phyloP scores from a whole-genome alignment of 192 early-diverging fungal genomes.

The Backusella morwellensis region DNA sequence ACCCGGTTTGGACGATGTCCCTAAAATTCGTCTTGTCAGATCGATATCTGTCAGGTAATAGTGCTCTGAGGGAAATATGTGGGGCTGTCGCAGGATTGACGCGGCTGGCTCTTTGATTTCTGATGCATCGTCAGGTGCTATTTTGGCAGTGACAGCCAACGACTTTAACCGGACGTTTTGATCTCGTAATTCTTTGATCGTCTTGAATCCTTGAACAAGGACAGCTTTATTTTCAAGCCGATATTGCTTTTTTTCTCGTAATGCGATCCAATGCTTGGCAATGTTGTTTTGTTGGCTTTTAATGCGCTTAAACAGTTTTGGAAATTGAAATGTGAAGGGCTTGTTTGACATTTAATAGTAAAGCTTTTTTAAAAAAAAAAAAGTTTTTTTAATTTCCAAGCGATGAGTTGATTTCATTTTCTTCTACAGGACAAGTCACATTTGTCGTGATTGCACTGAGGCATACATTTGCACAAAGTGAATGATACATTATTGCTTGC shows the following conservation, averaged over 20 bases:
- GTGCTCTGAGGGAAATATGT: constrained; percentile 33
- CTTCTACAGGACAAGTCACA: background rate
- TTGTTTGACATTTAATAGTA: constrained; percentile 13
- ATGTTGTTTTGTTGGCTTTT: constrained; percentile 13
- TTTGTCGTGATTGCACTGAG: background rate
- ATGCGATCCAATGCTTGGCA: constrained; percentile 28
- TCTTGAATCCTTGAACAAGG: constrained; percentile 34
- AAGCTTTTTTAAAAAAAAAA: background rate
- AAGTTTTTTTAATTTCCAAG: background rate
- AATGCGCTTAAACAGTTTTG: constrained; percentile 12
- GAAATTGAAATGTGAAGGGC: constrained; percentile 3
- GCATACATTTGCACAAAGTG: too few relatives aligned
- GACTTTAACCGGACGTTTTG: constrained; percentile 13
- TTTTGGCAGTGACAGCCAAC: constrained; percentile 24
- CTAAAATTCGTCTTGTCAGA: constrained; percentile 42
- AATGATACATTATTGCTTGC: too few relatives aligned
- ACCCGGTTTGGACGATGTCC: constrained; percentile 37
- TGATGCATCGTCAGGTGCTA: background rate
- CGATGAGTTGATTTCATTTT: background rate
- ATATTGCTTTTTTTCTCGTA: constrained; percentile 33
- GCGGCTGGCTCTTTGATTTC: constrained; percentile 27
- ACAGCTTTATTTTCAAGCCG: constrained; percentile 17
- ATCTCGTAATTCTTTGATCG: constrained; percentile 23
- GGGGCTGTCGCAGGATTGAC: constrained; percentile 16
- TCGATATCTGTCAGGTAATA: constrained; percentile 39